Conservation (phyloP, 768 basidiomycete species). For the Butyriboletus loyo region DNA sequence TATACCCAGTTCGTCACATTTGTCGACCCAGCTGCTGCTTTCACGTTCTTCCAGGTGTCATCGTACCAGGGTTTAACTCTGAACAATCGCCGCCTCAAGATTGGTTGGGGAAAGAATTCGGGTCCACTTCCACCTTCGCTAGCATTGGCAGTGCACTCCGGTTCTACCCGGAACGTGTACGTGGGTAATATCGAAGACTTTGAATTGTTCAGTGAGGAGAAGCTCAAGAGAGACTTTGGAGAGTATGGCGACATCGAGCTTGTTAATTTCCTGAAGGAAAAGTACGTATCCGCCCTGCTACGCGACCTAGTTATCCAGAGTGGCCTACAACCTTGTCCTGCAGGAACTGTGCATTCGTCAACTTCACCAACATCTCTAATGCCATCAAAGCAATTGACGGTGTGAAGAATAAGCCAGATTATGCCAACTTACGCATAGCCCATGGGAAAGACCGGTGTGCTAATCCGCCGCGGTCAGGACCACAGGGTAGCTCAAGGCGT, state of each 20-base stretch:
- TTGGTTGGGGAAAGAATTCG: constrained; percentile 97
- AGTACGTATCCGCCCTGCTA: constrained; percentile 53
- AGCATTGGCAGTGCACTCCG: constrained; percentile 85
- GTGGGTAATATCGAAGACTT: constrained; percentile 96
- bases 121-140: constrained; percentile 82
- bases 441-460: constrained; percentile 97
- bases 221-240: constrained; percentile 88
- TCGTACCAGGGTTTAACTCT: constrained; percentile 85
- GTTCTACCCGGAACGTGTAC: constrained; percentile 96
- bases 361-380: constrained; percentile 92
- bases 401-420: constrained; percentile 89
- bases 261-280: constrained; percentile 93
- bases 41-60: constrained; percentile 92
- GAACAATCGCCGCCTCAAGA: constrained; percentile 91
- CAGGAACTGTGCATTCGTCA: constrained; percentile 94
- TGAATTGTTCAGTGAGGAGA: constrained; percentile 86
- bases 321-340: background rate
- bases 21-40: constrained; percentile 88
- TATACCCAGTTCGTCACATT: constrained; percentile 84
- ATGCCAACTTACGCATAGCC: constrained; percentile 82
- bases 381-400: constrained; percentile 99
- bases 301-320: background rate
- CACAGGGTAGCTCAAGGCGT: constrained; percentile 60
- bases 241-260: constrained; percentile 97
- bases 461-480: constrained; percentile 83